Base-by-base conservation (phyloP, 352 stramenopile genomes). In the Pythium scleroteichum region DNA sequence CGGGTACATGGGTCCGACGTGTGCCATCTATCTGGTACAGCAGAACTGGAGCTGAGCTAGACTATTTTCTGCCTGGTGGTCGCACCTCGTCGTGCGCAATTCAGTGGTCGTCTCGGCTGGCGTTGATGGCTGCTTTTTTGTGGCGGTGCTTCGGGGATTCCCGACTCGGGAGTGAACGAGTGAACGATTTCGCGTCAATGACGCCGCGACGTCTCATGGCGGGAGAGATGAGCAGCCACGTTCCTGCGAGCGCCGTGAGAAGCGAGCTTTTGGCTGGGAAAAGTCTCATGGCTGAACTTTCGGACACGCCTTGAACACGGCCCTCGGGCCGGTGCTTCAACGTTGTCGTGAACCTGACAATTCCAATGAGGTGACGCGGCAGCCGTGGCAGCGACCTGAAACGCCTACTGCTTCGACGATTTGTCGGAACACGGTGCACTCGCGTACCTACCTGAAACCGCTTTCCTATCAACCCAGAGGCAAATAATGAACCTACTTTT, bases 351-450 rank as follows among this genome's bases (percentile, higher is more conserved):
- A 44, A 33, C 49, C 9, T 49, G 6, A 27, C 26, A 50, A 62
- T 68, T 62, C 44, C 38, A 49, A 60, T 46, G 24, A 10, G 23
- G 64, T 65, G 57, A 71, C 51, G 47, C 39, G n/a, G 4, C 35
- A 2, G 50, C 16, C 52, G 64, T 66, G 64, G 63, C 56, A 59
- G 35, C 35, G 52, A 52, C 52, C 44, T 58, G 47, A 68, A 56
- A 59, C 51, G 3, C 42, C 35, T 17, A 19, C 20, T 38, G 4
- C 39, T 44, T 42, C 27, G 16, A 44, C 27, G 5, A 55, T 44
- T 19, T 44, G 6, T 44, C 55, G 47, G 24, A 62, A 53, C 38
- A 20, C 23, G 55, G 46, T 44, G 14, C n/a, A n/a, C n/a, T n/a
- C n/a, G n/a, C n/a, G n/a, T 62, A 47, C 32, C 54, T 42, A 42